Evolutionary conservation across 345 rosid species (phyloP).

Genomic region (Pugionium dolabratum): DNA sequence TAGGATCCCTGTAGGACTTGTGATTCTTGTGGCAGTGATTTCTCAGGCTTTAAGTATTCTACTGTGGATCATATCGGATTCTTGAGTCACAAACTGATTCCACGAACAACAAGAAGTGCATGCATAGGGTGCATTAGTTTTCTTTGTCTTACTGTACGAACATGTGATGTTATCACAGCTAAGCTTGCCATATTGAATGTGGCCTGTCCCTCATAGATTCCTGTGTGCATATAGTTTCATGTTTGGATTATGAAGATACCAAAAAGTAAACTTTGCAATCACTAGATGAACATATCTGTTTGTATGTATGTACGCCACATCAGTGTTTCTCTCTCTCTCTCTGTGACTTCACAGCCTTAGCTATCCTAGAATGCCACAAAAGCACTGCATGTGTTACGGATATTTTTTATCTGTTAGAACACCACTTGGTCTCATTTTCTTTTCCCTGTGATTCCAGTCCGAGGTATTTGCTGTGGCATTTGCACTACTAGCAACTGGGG

Average conservation of each 20-base stretch:
- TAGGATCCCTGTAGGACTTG: background rate
- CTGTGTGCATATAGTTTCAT: background rate
- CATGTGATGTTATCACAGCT: background rate
- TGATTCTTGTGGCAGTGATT: background rate
- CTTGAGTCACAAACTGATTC: background rate
- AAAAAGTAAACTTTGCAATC: background rate
- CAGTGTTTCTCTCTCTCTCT: slow-evolving; percentile 4
- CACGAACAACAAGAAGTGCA: background rate
- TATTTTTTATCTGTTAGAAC: background rate
- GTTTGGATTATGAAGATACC: slow-evolving; percentile 1
- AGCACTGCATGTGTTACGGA: background rate
- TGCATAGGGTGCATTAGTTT: background rate
- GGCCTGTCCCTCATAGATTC: background rate
- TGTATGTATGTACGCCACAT: too few species aligned
- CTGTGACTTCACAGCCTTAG: background rate
- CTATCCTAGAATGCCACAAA: background rate
- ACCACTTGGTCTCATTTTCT: background rate
- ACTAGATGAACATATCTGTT: too few species aligned
- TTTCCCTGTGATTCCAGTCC: slow-evolving; percentile 55
- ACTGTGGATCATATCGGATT: background rate
- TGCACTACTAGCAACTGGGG: slow-evolving; percentile 95
- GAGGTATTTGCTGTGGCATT: slow-evolving; percentile 98
- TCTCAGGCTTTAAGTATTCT: background rate
- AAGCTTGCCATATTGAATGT: background rate
- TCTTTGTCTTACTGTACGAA: background rate